phyloP scores from a whole-genome alignment of 2,329 filamentous ascomycete species.

The Colletotrichum liriopes region DNA sequence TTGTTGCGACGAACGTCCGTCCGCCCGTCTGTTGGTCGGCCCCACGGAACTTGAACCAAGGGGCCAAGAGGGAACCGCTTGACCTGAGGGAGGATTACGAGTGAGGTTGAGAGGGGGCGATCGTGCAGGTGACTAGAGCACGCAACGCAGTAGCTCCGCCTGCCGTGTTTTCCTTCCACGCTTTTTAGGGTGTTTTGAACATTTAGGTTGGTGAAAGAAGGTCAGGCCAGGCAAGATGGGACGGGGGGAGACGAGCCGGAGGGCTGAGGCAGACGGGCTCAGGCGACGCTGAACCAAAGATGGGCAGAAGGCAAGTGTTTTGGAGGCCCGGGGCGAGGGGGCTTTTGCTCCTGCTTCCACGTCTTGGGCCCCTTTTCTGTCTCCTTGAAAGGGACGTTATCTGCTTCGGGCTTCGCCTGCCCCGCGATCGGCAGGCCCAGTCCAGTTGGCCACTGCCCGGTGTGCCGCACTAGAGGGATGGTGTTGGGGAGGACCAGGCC shows the following conservation, averaged over 20 bases:
- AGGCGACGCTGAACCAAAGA: conserved; percentile 25
- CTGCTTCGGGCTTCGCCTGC: conserved; percentile 35
- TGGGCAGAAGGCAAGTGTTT: conserved; percentile 24
- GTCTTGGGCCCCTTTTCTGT: conserved; percentile 1
- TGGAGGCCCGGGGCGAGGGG: conserved; percentile 2
- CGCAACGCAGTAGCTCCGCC: conserved; percentile 2
- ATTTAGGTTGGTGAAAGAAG: conserved; percentile 28
- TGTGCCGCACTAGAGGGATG: conserved; percentile 10
- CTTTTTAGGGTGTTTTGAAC: conserved; percentile 2
- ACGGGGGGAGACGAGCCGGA: conserved; percentile 31
- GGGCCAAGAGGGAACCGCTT: neutral
- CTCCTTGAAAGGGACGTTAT: conserved; percentile 25
- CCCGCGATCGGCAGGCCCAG: conserved; percentile 39
- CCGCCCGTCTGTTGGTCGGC: conserved; percentile 36
- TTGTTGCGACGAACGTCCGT: conserved; percentile 22
- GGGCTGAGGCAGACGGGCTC: conserved; percentile 30
- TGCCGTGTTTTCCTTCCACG: neutral
- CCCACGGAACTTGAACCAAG: conserved; percentile 6
- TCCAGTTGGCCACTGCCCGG: conserved; percentile 17
- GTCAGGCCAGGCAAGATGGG: conserved; percentile 26
- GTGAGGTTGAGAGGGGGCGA: neutral
- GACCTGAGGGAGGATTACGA: neutral
- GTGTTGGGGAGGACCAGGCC: neutral
- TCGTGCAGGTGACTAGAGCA: conserved; percentile 3
- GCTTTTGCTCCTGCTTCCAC: neutral